A percentile compares a stretch with the other conserved stretches of the same genome.
These are phyloP conservation scores for Tubosaeta sp. DNA, from an alignment of 768 basidiomycete species.

Conservation along the genomic window DNA sequence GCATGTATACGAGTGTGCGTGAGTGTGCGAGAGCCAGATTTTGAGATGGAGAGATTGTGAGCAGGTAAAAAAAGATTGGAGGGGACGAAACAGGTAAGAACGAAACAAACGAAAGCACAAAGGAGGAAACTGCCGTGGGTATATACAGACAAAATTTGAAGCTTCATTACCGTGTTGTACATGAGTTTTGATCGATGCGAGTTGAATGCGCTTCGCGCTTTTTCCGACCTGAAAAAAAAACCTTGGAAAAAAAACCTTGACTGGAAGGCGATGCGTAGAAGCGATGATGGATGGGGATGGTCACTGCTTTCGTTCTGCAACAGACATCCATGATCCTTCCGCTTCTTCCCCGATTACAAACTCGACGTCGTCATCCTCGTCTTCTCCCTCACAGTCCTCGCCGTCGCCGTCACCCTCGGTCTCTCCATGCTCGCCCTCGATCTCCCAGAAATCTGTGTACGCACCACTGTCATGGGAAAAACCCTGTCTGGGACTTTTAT, in stretches of 20 bases:
- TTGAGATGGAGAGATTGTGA: slow-evolving; percentile 10
- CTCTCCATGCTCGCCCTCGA: slow-evolving; percentile 21
- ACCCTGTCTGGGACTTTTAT: neutral
- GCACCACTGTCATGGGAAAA: neutral
- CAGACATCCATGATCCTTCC: slow-evolving; percentile 35
- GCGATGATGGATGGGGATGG: neutral
- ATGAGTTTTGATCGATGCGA: slow-evolving; percentile 6
- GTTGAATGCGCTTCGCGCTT: slow-evolving; percentile 10
- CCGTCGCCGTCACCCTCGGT: slow-evolving; percentile 28
- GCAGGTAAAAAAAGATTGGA: slow-evolving; percentile 2
- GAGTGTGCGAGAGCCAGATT: neutral
- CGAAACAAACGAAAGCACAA: neutral
- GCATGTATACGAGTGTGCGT: slow-evolving; percentile 12
- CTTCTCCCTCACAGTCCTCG: slow-evolving; percentile 40
- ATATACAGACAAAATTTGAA: slow-evolving; percentile 14
- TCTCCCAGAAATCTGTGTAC: slow-evolving; percentile 5
- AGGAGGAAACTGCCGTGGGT: slow-evolving; percentile 8
- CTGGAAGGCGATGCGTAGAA: neutral
- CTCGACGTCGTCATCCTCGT: slow-evolving; percentile 75
- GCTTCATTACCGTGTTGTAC: slow-evolving; percentile 3
- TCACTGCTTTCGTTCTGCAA: slow-evolving; percentile 29
- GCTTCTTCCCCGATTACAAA: slow-evolving; percentile 57
- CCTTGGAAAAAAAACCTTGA: slow-evolving; percentile 6
- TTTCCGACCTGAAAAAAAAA: slow-evolving; percentile 14
- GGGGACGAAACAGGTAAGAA: neutral